These are phyloP conservation scores for Hymenoscyphus occultus DNA, from an alignment of 2,329 filamentous ascomycete genomes.

Conservation along the genomic window DNA sequence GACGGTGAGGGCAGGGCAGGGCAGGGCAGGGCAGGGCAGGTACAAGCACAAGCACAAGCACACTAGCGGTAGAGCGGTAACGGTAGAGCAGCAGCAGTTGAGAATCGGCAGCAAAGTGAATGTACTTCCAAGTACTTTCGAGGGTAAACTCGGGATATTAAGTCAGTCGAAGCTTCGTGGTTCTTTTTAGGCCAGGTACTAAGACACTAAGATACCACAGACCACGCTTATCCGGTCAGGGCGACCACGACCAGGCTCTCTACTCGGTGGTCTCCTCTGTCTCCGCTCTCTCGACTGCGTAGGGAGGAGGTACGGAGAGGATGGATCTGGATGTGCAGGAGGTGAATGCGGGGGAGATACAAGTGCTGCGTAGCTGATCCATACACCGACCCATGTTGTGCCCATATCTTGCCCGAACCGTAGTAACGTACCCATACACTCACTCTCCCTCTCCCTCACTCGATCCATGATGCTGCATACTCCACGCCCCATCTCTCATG, in stretches of 20 bases:
- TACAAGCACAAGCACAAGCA: too few species aligned
- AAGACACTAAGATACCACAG: not conserved
- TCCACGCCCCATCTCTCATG: too few species aligned
- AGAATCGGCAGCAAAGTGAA: not conserved
- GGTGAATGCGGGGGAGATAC: not conserved
- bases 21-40: too few species aligned
- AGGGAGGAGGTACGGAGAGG: not conserved
- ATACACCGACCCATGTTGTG: too few species aligned
- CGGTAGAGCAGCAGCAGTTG: too few species aligned
- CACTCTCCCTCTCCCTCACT: too few species aligned
- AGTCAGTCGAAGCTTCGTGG: not conserved
- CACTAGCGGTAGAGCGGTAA: too few species aligned
- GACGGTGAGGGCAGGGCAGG: too few species aligned
- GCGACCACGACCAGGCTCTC: not conserved
- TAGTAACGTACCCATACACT: too few species aligned
- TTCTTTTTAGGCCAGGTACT: not conserved
- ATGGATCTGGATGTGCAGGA: not conserved
- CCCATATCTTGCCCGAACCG: too few species aligned
- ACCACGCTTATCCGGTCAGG: not conserved
- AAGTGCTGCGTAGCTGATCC: not conserved
- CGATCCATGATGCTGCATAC: too few species aligned
- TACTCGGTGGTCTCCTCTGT: not conserved
- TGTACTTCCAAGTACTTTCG: not conserved
- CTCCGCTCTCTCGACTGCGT: too few species aligned
- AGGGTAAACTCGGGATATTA: slow-evolving; percentile 15